These are phyloP conservation scores for Hymenoscyphus albidus DNA, from an alignment of 2,329 filamentous ascomycete species.

Conservation along the genomic window DNA sequence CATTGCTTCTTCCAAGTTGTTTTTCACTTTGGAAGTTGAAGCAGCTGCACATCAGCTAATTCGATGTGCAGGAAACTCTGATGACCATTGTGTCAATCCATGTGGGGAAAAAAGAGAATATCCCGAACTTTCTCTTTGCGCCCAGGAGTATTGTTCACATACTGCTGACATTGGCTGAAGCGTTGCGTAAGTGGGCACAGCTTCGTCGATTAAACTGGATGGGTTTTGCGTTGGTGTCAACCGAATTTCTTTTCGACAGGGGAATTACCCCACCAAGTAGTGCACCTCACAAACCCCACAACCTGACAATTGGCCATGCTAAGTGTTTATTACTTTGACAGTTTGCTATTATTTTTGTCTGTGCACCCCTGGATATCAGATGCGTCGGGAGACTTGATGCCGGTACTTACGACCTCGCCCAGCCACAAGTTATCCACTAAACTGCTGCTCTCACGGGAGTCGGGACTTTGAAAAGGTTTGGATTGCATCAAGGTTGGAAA, in stretches of 20 bases:
- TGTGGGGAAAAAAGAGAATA: slow-evolving; percentile 6
- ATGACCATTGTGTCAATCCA: not conserved
- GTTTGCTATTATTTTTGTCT: slow-evolving; percentile 20
- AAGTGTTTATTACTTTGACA: slow-evolving; percentile 22
- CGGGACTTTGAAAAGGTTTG: not conserved
- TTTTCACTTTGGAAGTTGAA: not conserved
- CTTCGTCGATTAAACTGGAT: slow-evolving; percentile 26
- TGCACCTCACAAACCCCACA: slow-evolving; percentile 15
- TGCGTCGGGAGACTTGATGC: slow-evolving; percentile 16
- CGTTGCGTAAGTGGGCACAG: slow-evolving; percentile 22
- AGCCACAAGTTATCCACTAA: not conserved
- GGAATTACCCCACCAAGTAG: slow-evolving; percentile 18
- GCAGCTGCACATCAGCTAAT: not conserved
- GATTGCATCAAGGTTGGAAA: slow-evolving; percentile 23
- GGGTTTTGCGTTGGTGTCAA: slow-evolving; percentile 29
- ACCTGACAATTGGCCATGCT: slow-evolving; percentile 23
- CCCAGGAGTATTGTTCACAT: slow-evolving; percentile 1
- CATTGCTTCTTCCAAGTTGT: slow-evolving; percentile 3
- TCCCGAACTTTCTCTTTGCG: slow-evolving; percentile 2
- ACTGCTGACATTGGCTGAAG: slow-evolving; percentile 6
- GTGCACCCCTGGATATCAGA: slow-evolving; percentile 24
- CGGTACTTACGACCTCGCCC: slow-evolving; percentile 15
- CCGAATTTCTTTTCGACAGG: slow-evolving; percentile 15
- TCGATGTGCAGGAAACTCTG: not conserved
- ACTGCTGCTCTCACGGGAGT: slow-evolving; percentile 3